Conservation (phyloP, 2,329 filamentous ascomycete species). For the Verticillium isaacii region DNA sequence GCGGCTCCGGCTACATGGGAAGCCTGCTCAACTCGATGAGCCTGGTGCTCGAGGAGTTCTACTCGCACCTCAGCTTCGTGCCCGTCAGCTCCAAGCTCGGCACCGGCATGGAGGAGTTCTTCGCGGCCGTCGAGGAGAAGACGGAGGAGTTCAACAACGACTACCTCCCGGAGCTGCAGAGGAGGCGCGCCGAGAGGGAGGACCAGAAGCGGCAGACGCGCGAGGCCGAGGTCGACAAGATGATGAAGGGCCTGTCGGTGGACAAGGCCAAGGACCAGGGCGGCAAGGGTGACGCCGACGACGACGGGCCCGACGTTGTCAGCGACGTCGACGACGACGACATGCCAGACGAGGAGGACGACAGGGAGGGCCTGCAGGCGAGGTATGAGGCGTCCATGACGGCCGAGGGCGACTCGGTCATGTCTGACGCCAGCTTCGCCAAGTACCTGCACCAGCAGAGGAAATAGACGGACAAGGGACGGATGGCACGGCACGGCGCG, state of each 20-base stretch:
- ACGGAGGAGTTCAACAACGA: constrained; percentile 82
- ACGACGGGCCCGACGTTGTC: constrained; percentile 41
- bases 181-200: constrained; percentile 69
- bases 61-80: constrained; percentile 87
- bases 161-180: constrained; percentile 88
- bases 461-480: neutral
- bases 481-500: no score
- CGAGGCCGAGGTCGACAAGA: constrained; percentile 79
- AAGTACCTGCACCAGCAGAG: constrained; percentile 45
- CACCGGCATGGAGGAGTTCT: constrained; percentile 88
- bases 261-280: constrained; percentile 20
- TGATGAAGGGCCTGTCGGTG: constrained; percentile 87
- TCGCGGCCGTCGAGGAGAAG: constrained; percentile 82
- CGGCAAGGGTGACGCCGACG: constrained; percentile 29
- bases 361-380: constrained; percentile 63
- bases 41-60: constrained; percentile 95
- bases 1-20: constrained; percentile 92
- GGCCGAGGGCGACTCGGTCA: constrained; percentile 46
- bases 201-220: constrained; percentile 66
- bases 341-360: constrained; percentile 53
- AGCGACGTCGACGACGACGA: constrained; percentile 54
- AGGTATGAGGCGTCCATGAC: constrained; percentile 74
- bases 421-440: constrained; percentile 56
- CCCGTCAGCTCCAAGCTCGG: constrained; percentile 92
- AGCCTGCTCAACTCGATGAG: constrained; percentile 97